Conservation (phyloP, 441 rosid genomes). For the Syzygium malaccense region DNA sequence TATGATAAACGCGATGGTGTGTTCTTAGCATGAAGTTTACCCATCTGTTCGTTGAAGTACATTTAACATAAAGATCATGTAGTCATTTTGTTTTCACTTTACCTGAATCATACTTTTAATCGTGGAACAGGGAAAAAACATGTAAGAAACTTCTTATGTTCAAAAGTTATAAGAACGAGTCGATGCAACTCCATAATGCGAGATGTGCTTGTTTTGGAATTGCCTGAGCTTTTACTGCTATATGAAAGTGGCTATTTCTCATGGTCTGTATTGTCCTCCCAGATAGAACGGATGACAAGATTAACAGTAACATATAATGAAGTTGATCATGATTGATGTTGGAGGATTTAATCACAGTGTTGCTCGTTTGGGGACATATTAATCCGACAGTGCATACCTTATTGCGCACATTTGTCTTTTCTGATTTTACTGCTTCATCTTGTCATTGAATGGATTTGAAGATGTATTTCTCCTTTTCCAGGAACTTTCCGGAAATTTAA, state of each 20-base stretch:
- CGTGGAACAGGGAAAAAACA: not conserved
- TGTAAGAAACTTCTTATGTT: not conserved
- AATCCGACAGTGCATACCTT: not conserved
- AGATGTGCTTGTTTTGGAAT: not conserved
- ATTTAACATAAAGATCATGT: not conserved
- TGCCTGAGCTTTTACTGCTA: not conserved
- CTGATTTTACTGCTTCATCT: not conserved
- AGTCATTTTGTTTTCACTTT: not conserved
- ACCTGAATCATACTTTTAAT: not conserved
- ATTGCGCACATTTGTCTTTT: not conserved
- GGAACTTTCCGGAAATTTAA: constrained; percentile 81
- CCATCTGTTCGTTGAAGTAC: not conserved
- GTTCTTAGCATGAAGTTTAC: not conserved
- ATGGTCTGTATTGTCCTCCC: not conserved
- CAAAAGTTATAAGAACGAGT: not conserved
- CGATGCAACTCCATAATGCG: not conserved
- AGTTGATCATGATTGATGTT: not conserved
- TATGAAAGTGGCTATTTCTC: not conserved
- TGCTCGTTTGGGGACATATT: not conserved
- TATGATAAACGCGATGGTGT: constrained; percentile 64
- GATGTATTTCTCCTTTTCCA: constrained; percentile 10
- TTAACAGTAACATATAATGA: not conserved
- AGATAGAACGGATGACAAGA: not conserved
- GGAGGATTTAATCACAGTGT: not conserved
- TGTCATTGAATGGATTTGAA: not conserved